These are phyloP conservation scores for Rosa hybrid DNA, from an alignment of 331 rosid genomes.

Conservation along the genomic window DNA sequence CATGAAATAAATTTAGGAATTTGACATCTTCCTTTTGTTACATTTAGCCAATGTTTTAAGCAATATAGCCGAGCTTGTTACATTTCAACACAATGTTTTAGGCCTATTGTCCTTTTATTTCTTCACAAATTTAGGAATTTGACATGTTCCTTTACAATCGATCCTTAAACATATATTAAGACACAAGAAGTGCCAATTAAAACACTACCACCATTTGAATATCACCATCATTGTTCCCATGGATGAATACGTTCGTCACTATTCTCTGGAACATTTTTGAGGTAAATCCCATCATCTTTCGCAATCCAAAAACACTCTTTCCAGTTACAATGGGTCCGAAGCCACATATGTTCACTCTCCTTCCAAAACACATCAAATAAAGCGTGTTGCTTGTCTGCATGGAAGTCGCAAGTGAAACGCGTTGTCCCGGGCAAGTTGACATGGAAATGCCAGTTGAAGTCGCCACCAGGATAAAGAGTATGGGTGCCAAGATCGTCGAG, in stretches of 20 bases:
- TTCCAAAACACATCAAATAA: slow-evolving; percentile 21
- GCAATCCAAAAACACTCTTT: slow-evolving; percentile 28
- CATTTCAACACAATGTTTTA: background rate
- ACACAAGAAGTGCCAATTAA: too few species aligned
- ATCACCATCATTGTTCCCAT: background rate
- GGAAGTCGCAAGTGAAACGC: slow-evolving; percentile 36
- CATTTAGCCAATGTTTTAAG: too few species aligned
- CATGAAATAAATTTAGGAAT: background rate
- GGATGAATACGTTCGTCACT: background rate
- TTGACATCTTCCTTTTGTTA: too few species aligned
- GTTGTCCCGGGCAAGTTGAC: slow-evolving; percentile 37
- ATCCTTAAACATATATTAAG: too few species aligned
- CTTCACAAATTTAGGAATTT: background rate
- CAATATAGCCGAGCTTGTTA: background rate
- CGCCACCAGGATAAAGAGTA: slow-evolving; percentile 7
- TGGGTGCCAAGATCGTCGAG: slow-evolving; percentile 19
- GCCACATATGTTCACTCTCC: background rate
- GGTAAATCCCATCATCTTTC: slow-evolving; percentile 28
- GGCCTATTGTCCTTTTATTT: background rate
- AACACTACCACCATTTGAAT: too few species aligned
- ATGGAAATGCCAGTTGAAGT: slow-evolving; percentile 44
- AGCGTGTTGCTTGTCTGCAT: slow-evolving; percentile 11
- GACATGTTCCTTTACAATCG: background rate
- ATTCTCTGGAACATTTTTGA: background rate
- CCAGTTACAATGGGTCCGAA: slow-evolving; percentile 12